These are phyloP conservation scores for Penicillium sp. DNA, from an alignment of 2,329 filamentous ascomycete genomes.

Conservation along the genomic window DNA sequence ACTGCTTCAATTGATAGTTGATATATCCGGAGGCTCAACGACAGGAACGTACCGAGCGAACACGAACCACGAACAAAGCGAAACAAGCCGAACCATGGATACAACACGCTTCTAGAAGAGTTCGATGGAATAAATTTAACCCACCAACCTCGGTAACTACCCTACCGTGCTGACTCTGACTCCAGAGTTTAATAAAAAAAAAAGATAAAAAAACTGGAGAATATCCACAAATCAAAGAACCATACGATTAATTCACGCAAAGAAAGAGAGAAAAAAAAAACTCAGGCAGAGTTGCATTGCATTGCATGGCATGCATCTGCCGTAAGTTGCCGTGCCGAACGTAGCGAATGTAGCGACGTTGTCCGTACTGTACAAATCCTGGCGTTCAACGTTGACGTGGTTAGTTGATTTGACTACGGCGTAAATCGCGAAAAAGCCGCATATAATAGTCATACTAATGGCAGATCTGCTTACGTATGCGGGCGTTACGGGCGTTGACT, in stretches of 20 bases:
- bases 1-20: too few species aligned
- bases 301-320: not conserved
- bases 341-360: not conserved
- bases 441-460: not conserved
- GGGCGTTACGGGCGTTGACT: not conserved
- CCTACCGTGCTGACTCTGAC: too few species aligned
- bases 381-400: not conserved
- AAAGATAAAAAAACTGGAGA: not conserved
- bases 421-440: not conserved
- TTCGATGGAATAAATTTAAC: not conserved
- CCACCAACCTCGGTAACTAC: too few species aligned
- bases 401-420: too few species aligned
- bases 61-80: too few species aligned
- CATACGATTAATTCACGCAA: not conserved
- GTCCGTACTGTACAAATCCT: too few species aligned
- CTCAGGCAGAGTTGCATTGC: not conserved
- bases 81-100: not conserved
- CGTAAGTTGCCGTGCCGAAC: not conserved
- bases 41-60: not conserved
- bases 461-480: not conserved
- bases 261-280: not conserved
- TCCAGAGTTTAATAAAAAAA: not conserved
- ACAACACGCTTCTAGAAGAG: not conserved
- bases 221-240: not conserved
- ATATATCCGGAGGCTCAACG: too few species aligned